Base-by-base conservation (phyloP, 306 rosid species). In the Glycine latifolia region DNA sequence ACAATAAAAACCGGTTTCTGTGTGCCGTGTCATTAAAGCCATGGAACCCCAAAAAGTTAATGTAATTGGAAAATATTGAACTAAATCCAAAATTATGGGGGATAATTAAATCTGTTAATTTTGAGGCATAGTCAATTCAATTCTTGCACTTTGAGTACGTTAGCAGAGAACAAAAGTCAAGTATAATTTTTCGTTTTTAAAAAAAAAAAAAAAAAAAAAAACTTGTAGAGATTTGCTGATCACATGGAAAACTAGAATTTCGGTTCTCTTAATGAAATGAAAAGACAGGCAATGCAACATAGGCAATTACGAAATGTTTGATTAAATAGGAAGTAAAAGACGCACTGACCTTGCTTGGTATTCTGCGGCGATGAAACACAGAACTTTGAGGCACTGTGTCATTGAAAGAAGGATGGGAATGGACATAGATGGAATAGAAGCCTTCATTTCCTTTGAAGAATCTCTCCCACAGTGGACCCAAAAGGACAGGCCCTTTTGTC, bases 401-500 rank as follows among this genome's bases (percentile, higher is more conserved):
- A 73, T 79, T 79, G 86, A 81, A 91, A 60, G 88, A 84, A 12
- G 94, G 95, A 49, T 65, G 72, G 0, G 92, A 84, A 79, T 95
- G 98, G 11, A 95, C 91, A 67, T 95, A 95, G 48, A 95, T 67
- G 0, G 98, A 92, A 78, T 81, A 95, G 0, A 89, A 62, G 0
- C 89, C 91, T 78, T 84, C 76, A 62, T 91, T 65, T 5, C 92
- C 94, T 60, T 88, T 81, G 67, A 95, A 95, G 91, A 95, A 91
- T 79, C 43, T 46, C 61, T 92, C 95, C 98, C 99, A 95, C 0
- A 95, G 77, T 11, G 97, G 97, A 82, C 90, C 92, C 89, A 95
- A 59, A 4, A 65, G 3, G 13, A 93, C 82, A 72, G 78, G 73
- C 6, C 94, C 95, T 85, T 84, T 92, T 1, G 94, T 87, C 84